These are phyloP conservation scores for Mychonastes homosphaera DNA, from an alignment of 139 green algal species.

Conservation along the genomic window DNA sequence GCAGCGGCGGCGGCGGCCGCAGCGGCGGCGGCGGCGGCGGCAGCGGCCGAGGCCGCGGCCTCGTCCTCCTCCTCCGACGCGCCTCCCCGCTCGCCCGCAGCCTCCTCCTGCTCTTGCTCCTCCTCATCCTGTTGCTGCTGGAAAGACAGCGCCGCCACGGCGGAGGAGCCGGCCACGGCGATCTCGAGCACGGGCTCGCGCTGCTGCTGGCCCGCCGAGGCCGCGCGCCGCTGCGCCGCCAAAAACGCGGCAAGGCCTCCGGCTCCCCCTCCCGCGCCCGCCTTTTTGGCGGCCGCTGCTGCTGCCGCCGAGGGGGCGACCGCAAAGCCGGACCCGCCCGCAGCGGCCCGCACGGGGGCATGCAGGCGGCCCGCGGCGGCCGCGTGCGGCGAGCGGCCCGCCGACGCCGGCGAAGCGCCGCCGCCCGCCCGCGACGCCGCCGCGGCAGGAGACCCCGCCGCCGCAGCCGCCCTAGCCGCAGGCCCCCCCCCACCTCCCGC, in stretches of 20 bases:
- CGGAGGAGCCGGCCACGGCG: not conserved
- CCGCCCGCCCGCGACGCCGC: not conserved
- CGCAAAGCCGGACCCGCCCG: too few species aligned
- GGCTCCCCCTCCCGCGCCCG: not conserved
- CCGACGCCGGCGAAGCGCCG: too few species aligned
- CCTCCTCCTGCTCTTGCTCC: not conserved
- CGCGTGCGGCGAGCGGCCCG: not conserved
- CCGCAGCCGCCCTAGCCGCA: slow-evolving; percentile 3
- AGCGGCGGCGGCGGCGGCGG: not conserved
- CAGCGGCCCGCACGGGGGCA: not conserved
- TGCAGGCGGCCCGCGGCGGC: not conserved
- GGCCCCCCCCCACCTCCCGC: not conserved
- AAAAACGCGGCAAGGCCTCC: not conserved
- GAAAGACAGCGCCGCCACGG: not conserved
- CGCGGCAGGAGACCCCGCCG: not conserved
- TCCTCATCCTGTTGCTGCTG: not conserved
- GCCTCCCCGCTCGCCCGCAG: not conserved
- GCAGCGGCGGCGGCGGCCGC: too few species aligned
- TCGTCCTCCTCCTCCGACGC: slow-evolving; percentile 9
- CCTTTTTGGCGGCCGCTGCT: not conserved
- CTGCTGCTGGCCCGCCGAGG: slow-evolving; percentile 2
- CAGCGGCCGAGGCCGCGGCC: slow-evolving; percentile 3
- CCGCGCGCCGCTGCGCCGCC: not conserved
- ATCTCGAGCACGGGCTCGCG: too few species aligned
- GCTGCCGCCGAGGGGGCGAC: not conserved